Base-by-base conservation (phyloP, 768 basidiomycete genomes). In the Tephrocybe sp. region DNA sequence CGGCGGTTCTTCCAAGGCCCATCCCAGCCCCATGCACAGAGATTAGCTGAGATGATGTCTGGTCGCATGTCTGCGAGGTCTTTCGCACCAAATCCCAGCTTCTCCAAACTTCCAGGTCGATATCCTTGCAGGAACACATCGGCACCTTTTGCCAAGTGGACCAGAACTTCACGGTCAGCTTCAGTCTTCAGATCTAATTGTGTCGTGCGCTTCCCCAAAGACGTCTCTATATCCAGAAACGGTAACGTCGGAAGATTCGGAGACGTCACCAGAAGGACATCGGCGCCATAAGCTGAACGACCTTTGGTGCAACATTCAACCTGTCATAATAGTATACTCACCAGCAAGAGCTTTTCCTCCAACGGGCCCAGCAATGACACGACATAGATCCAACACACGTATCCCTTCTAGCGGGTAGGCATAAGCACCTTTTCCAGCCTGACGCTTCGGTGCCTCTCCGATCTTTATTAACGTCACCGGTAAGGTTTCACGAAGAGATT, bases 41-140 rank as follows among this genome's bases (percentile, higher is more conserved):
- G 60, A 52, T 71, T 80, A 0, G 83, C 82, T 47, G 72, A 78
- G 2, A 85, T 72, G 20, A 83, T 72, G 0, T 80, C 78, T 0
- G 77, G 75, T 45, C 52, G 60, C 2, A 72, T 62, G 8, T 58
- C 51, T 0, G 67, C 66, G 5, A 83, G 67, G 1, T 74, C 72
- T 4, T 62, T 52, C 1, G 69, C 59, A 0, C 78, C 73, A 54
- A 84, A 83, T 0, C 80, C 80, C 49, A 76, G 78, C 3, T 54
- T 64, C 7, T 64, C 65, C 12, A 84, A 61, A 0, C 75, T 76
- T 2, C 74, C 75, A 0, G 83, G 82, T 10, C 82, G 72, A 61
- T 84, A 85, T 2, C 77, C 72, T 55, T 86, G 83, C 12, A 86
- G 60, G 60, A 85, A 84, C 8, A 85, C 80, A 56, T 84, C 79